A percentile compares a stretch with the other conserved stretches of the same genome.
Evolutionary conservation across 257 asterid genomes (phyloP).

Genomic region (Lycium ferocissimum): DNA sequence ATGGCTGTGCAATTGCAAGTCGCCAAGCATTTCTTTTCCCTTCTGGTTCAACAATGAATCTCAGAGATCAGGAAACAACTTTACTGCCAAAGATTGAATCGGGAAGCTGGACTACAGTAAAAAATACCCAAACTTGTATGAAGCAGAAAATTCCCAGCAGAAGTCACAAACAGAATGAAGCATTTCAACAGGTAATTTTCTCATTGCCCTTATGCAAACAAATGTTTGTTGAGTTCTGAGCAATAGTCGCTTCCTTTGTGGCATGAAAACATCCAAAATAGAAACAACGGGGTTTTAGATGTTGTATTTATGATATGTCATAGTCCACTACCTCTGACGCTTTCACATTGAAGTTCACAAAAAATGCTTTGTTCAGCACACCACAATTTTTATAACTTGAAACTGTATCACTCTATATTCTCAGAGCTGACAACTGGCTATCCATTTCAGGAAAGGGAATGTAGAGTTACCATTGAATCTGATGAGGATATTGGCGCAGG

Average conservation of each 20-base stretch:
- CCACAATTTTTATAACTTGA: slow-evolving; percentile 18
- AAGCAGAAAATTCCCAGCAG: slow-evolving; percentile 42
- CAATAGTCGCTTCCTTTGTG: slow-evolving; percentile 15
- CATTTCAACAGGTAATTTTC: slow-evolving; percentile 54
- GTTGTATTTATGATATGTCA: not conserved
- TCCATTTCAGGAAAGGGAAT: slow-evolving; percentile 48
- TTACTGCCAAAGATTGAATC: slow-evolving; percentile 48
- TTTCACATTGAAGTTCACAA: not conserved
- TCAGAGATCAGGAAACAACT: slow-evolving; percentile 47
- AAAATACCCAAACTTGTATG: slow-evolving; percentile 46
- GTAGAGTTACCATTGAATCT: slow-evolving; percentile 50
- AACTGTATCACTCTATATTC: slow-evolving; percentile 21
- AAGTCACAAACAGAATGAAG: slow-evolving; percentile 47
- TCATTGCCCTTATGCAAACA: not conserved
- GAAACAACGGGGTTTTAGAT: slow-evolving; percentile 17
- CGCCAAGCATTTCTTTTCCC: slow-evolving; percentile 30
- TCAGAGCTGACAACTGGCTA: slow-evolving; percentile 34
- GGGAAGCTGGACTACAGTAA: slow-evolving; percentile 82
- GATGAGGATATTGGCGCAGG: slow-evolving; percentile 80
- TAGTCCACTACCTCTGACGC: slow-evolving; percentile 23
- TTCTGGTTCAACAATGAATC: slow-evolving; percentile 43
- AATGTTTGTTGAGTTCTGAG: slow-evolving; percentile 15
- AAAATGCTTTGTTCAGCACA: not conserved
- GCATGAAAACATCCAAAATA: slow-evolving; percentile 21
- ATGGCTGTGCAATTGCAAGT: slow-evolving; percentile 19